Conservation (phyloP, 768 basidiomycete species). For the Coprinopsis sp. region DNA sequence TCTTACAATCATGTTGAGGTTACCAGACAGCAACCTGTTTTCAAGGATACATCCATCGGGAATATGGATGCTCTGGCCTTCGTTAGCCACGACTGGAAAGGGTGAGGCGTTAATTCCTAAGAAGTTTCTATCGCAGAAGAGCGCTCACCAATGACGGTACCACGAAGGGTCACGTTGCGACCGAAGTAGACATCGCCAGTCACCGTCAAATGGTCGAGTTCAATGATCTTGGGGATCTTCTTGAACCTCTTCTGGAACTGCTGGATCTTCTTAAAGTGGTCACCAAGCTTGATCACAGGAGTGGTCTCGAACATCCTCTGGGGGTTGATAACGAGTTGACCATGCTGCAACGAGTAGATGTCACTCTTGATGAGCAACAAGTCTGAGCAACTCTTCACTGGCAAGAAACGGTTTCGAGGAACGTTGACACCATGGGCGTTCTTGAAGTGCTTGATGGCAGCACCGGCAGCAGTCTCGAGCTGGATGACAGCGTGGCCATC, state of each 20-base stretch:
- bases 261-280: constrained; percentile 94
- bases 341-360: constrained; percentile 87
- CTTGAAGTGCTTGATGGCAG: constrained; percentile 90
- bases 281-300: constrained; percentile 96
- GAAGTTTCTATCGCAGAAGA: not conserved
- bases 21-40: constrained; percentile 77
- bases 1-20: constrained; percentile 74
- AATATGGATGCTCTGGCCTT: constrained; percentile 77
- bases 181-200: constrained; percentile 91
- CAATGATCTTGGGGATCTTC: constrained; percentile 86
- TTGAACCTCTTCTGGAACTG: constrained; percentile 95
- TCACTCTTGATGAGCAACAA: constrained; percentile 88
- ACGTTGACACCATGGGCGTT: constrained; percentile 94
- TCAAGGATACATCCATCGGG: constrained; percentile 79
- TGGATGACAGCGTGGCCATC: constrained; percentile 84
- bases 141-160: constrained; percentile 73
- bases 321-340: constrained; percentile 81
- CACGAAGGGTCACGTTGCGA: constrained; percentile 77
- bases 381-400: constrained; percentile 85
- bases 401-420: constrained; percentile 89
- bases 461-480: constrained; percentile 91
- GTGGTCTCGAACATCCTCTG: constrained; percentile 79
- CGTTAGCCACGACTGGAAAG: constrained; percentile 63
- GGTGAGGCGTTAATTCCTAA: not conserved
- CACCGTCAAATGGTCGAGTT: constrained; percentile 92